A percentile compares a stretch with the other conserved stretches of the same genome.
phyloP scores from a whole-genome alignment of 208 protist species.

The Strigomonas culicis region DNA sequence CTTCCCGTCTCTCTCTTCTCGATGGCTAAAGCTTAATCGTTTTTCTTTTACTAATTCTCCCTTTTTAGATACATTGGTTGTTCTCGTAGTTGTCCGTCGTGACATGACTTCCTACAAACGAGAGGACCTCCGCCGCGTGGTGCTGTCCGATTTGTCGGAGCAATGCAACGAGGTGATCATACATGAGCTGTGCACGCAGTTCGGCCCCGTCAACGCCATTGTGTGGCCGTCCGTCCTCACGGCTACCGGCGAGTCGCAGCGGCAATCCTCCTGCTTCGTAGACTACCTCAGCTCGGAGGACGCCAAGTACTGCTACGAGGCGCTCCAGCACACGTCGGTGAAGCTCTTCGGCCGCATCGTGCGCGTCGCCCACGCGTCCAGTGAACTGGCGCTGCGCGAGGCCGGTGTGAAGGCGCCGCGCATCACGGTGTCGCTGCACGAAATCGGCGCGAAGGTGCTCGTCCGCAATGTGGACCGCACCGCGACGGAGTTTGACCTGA shows the following conservation, averaged over 20 bases:
- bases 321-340: conserved; percentile 46
- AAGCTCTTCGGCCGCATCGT: conserved; percentile 76
- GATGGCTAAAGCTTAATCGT: background rate
- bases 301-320: conserved; percentile 88
- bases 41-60: background rate
- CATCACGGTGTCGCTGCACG: conserved; percentile 43
- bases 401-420: conserved; percentile 13
- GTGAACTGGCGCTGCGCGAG: conserved; percentile 37
- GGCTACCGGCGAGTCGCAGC: conserved; percentile 43
- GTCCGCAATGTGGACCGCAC: conserved; percentile 69
- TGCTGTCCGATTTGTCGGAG: conserved; percentile 69
- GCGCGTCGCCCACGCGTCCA: conserved; percentile 58
- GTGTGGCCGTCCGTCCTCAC: conserved; percentile 47
- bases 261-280: conserved; percentile 70
- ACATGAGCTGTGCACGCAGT: conserved; percentile 81
- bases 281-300: conserved; percentile 74
- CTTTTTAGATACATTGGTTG: background rate
- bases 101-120: conserved; percentile 69
- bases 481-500: conserved; percentile 77
- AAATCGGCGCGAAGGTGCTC: conserved; percentile 82
- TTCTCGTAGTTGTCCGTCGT: background rate
- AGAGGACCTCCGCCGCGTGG: conserved; percentile 72
- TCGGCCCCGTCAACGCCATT: conserved; percentile 72
- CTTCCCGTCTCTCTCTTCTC: background rate
- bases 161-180: conserved; percentile 76